These are phyloP conservation scores for Lyophyllum semitale DNA, from an alignment of 768 basidiomycete species.

Conservation along the genomic window DNA sequence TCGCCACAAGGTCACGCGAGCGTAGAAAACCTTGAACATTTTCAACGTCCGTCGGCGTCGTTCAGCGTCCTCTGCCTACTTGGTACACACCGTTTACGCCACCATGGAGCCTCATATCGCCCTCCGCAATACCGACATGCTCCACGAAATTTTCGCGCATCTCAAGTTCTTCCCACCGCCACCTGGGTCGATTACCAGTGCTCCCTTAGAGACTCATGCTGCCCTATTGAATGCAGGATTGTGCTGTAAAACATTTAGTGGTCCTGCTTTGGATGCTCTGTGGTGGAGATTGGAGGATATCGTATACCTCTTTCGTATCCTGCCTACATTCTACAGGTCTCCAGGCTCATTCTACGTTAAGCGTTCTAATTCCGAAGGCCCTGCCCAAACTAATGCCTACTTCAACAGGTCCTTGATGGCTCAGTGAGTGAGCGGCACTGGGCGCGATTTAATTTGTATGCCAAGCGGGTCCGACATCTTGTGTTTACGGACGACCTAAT, in stretches of 20 bases:
- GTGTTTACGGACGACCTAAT: slow-evolving; percentile 4
- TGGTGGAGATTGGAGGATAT: slow-evolving; percentile 11
- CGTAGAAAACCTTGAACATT: too few species aligned
- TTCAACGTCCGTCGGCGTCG: too few species aligned
- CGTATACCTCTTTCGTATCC: slow-evolving; percentile 1
- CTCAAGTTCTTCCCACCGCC: background rate
- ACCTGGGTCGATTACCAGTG: background rate
- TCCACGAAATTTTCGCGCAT: slow-evolving; percentile 9
- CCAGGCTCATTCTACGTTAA: slow-evolving; percentile 1
- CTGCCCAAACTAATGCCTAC: background rate
- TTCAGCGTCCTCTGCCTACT: too few species aligned
- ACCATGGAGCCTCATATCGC: background rate
- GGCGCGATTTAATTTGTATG: slow-evolving; percentile 6
- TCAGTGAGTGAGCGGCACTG: slow-evolving; percentile 2
- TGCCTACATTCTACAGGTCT: slow-evolving; percentile 2
- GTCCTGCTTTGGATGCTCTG: slow-evolving; percentile 7
- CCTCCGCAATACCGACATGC: slow-evolving; percentile 4
- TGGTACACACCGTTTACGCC: too few species aligned
- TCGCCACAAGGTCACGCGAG: too few species aligned
- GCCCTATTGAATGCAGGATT: slow-evolving; percentile 5
- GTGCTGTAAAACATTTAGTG: slow-evolving; percentile 4
- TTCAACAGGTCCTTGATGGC: slow-evolving; percentile 5
- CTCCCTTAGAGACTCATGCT: background rate
- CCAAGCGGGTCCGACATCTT: slow-evolving; percentile 4
- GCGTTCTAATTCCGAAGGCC: too few species aligned